Evolutionary conservation across 2,329 filamentous ascomycete species (phyloP), one percentile per base, ranked within the genome.

Genomic region (Sarocladium kiliense): DNA sequence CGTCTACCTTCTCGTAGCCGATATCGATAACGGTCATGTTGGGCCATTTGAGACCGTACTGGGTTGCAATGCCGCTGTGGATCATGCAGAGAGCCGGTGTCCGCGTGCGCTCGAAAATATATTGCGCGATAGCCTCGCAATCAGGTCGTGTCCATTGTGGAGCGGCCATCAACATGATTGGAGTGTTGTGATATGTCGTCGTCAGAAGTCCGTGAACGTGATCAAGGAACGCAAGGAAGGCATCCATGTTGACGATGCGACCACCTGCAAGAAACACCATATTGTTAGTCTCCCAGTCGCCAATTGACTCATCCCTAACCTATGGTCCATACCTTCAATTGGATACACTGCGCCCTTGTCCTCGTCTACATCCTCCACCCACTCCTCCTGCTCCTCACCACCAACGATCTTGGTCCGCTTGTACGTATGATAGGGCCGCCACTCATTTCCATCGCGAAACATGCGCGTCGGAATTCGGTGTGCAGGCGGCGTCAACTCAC

Each of bases 71-170:
- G 2, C 90, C 92, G 62, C 91, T 88, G 71, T 97, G 89, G 75
- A 99, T 87, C 59, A 97, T 80, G 63, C 88, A 92, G 53, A 99
- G 88, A 0, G 90, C 91, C 0, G 94, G 94, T 0, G 91, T 94
- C 74, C 93, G 94, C 67, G 96, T 96, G 73, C 94, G 95, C 72
- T 99, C 94, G 65, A 99, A 99, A 60, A 97, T 84, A 76, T 96
- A 99, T 59, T 94, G 90, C 14, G 92, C 89, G 61, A 99, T 86
- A 37, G 82, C 82, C 72, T 97, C 93, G 67, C 87, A 87, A 70
- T 97, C 91, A 59, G 88, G 86, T 9, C 88, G 84, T 3, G 91
- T 91, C 93, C 94, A 99, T 62, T 86, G 87, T 3, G 94, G 92
- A 62, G 96, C 89, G 7, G 88, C 83, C 71, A 97, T 88, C 59